Evolutionary conservation across 1,284 basidiomycete species (phyloP), one percentile per base, ranked within the genome.

Genomic region (Ganoderma meredithae): DNA sequence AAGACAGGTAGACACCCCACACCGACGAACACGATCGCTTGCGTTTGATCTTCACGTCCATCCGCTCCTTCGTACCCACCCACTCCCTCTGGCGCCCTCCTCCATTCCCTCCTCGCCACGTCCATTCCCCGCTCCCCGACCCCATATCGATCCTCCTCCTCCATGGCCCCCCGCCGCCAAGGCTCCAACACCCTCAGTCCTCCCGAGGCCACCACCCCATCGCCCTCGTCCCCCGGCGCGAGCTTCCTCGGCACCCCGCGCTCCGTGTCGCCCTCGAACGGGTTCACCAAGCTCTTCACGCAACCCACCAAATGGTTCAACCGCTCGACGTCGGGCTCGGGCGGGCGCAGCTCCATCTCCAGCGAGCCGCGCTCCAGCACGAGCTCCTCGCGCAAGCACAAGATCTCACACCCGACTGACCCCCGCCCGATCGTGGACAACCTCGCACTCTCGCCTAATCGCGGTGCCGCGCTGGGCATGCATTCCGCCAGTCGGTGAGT

Each of bases 321-420:
- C 43, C 73, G 77, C 56, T 76, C 78, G 8, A 74, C 59, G 64
- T 79, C 78, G 27, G 76, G 76, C 36, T 68, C 75, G 5, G 62
- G 65, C 4, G 73, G 77, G 15, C 73, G 78, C 7, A 58, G 74
- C 22, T 79, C 82, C 27, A 72, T 75, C 7, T 71, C 77, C n/a
- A 80, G 79, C 39, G 80, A 86, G 70, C 84, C 89, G 1, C 82
- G 90, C 69, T 74, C 85, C 1, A 90, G 88, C 70, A 83, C 83
- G 40, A 88, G 86, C 72, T 81, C 86, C 3, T 75, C 77, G 64
- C 84, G 92, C 72, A 91, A 90, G 69, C 89, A 88, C 65, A 93
- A 92, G 83, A 94, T 94, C 47, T 94, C 93, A 40, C 88, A 89
- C 63, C 92, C 92, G 2, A 93, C 91, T 1, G 92, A 94, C 75